Evolutionary conservation across 2,329 filamentous ascomycete species (phyloP).

Genomic region (Fusarium sp.): DNA sequence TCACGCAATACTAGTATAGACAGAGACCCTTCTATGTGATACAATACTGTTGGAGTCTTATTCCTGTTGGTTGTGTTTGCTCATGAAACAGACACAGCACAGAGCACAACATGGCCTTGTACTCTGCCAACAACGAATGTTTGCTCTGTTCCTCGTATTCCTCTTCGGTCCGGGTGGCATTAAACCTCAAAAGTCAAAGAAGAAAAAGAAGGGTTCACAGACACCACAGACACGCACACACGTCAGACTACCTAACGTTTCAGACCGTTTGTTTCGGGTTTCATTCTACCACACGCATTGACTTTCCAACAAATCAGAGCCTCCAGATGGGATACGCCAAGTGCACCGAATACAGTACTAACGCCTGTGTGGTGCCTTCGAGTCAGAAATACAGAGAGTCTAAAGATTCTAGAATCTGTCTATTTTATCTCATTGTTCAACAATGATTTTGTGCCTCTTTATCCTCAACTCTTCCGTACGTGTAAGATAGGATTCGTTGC

Average conservation of each 20-base stretch:
- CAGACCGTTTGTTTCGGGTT: slow-evolving; percentile 39
- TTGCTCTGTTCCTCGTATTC: slow-evolving; percentile 14
- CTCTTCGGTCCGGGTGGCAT: slow-evolving; percentile 1
- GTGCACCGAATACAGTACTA: neutral
- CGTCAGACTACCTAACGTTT: slow-evolving; percentile 29
- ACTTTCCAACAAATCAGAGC: slow-evolving; percentile 20
- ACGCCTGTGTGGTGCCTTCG: neutral
- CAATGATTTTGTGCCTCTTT: neutral
- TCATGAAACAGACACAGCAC: slow-evolving; percentile 29
- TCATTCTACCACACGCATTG: slow-evolving; percentile 21
- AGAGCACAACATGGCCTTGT: slow-evolving; percentile 14
- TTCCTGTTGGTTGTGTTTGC: slow-evolving; percentile 27
- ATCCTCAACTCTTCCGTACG: neutral
- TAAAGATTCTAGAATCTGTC: neutral
- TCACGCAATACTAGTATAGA: slow-evolving; percentile 19
- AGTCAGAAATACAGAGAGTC: slow-evolving; percentile 11
- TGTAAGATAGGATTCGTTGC: neutral
- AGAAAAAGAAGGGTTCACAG: neutral
- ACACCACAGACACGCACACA: neutral
- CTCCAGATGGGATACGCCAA: slow-evolving; percentile 17
- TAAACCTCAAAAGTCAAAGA: neutral
- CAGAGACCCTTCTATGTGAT: neutral
- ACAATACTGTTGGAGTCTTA: neutral
- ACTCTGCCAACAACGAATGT: slow-evolving; percentile 9
- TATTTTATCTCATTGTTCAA: neutral